Evolutionary conservation across 352 stramenopile species (phyloP), one percentile per base, ranked within the genome.

Genomic region (Stramenopiles sp.): DNA sequence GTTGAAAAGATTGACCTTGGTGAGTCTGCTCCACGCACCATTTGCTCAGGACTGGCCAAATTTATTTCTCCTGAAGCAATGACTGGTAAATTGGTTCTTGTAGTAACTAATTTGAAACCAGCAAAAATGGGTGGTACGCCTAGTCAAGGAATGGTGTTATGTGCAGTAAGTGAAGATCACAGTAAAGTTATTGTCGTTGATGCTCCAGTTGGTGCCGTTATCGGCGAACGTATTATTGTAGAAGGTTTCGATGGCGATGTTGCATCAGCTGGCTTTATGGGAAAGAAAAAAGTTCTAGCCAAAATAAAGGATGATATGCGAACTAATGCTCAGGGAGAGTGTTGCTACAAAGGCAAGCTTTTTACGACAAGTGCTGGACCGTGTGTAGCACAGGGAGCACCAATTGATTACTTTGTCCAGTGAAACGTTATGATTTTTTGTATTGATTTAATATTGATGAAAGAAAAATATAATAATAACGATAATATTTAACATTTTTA

Each of bases 1-100:
- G 93, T 80, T 48, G 83, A 96, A 57, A 81, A 96, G 56, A 94
- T 98, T 35, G 77, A 96, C 52, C 60, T 95, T 21, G 85, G 85
- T 15, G 68, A 81, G 45, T 75, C 78, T 43, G 63, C 68, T 7
- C 74, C 80, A n/a, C 73, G 85, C 44, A 60, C 66, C 41, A 87
- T 98, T 44, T 79, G 66, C 17, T 93, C 74, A 21, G 85, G 81
- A 19, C 52, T 98, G 40, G 59, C 72, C 37, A 53, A 92, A 59
- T 86, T 92, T 57, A 6, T 6, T 5, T 70, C 76, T 29, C 46
- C 71, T n/a, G 72, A 89, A 41, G 68, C 95, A 34, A 74, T 98
- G 58, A 57, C 85, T 49, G 72, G 67, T 24, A 62, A 72, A 46
- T 66, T 83, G 44, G 69, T 93, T 20, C 51, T 95, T 7, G 77